Percentiles rank a stretch among this genome's conserved stretches.
Conservation (phyloP, 768 basidiomycete genomes). For the Termitomyces sp. region DNA sequence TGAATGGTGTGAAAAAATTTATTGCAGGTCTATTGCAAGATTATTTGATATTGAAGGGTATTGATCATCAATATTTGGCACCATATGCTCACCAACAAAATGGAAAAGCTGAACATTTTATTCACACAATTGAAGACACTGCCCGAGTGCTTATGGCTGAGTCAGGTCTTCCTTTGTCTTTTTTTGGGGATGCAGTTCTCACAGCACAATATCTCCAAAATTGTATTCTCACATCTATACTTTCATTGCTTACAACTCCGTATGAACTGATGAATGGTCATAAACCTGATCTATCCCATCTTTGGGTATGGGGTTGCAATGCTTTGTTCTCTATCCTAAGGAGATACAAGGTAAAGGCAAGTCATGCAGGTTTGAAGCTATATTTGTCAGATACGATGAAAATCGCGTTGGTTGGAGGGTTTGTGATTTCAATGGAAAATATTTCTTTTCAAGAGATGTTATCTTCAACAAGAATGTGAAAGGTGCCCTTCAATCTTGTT, state of each 20-base stretch:
- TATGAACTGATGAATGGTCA: conserved; percentile 8
- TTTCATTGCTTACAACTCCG: conserved; percentile 7
- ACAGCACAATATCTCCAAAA: no score
- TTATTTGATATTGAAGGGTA: neutral
- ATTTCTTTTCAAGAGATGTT: neutral
- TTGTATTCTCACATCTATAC: no score
- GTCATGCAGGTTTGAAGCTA: no score
- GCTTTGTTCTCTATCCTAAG: neutral
- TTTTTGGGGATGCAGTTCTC: conserved; percentile 23
- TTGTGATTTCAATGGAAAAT: neutral
- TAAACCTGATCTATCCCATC: no score
- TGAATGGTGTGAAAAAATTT: no score
- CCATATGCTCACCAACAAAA: no score
- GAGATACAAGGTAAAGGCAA: neutral
- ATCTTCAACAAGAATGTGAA: neutral
- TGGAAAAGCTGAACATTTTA: no score
- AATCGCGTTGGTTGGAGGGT: neutral
- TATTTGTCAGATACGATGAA: neutral
- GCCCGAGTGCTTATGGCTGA: conserved; percentile 21
- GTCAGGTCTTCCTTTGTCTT: conserved; percentile 14
- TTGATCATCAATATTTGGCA: neutral
- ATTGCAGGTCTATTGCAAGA: no score
- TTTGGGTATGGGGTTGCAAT: neutral
- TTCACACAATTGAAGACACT: no score
- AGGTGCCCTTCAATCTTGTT: neutral